Evolutionary conservation across 2,329 filamentous ascomycete genomes (phyloP).

Genomic region (Aulographum hederae): DNA sequence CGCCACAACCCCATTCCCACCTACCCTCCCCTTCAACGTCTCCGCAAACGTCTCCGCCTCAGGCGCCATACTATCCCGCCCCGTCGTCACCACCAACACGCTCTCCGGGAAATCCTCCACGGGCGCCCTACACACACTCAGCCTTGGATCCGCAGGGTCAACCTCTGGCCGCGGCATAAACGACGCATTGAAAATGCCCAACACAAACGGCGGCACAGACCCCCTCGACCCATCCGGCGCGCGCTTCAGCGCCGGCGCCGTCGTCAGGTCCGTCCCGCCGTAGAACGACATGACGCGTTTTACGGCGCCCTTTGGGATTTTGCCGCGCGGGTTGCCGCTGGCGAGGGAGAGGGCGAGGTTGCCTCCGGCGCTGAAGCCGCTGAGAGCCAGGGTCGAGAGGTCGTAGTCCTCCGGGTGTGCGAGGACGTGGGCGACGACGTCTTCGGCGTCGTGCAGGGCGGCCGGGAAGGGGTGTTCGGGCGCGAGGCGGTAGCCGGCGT

Average conservation of each 20-base stretch:
- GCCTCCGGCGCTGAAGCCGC: conserved; percentile 23
- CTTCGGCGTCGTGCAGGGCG: conserved; percentile 17
- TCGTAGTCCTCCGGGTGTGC: conserved; percentile 15
- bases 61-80: conserved; percentile 16
- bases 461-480: conserved; percentile 21
- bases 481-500: conserved; percentile 19
- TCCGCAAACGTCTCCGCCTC: conserved; percentile 18
- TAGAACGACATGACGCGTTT: conserved; percentile 18
- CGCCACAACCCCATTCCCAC: conserved; percentile 10
- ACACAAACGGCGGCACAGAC: conserved; percentile 8
- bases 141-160: conserved; percentile 14
- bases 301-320: conserved; percentile 10
- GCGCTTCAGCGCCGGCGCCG: conserved; percentile 11
- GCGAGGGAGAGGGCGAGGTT: conserved; percentile 18
- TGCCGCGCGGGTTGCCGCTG: conserved; percentile 7
- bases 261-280: conserved; percentile 15
- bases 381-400: conserved; percentile 11
- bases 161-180: conserved; percentile 14
- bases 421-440: conserved; percentile 15
- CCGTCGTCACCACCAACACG: conserved; percentile 16
- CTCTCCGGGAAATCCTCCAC: conserved; percentile 10
- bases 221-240: conserved; percentile 11
- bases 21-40: conserved; percentile 7
- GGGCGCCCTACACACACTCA: conserved; percentile 17
- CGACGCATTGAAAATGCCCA: conserved; percentile 15